Evolutionary conservation across 1,139 yeast genomes (phyloP), one percentile per base, ranked within the genome.

Genomic region (Pneumocystis canis): DNA sequence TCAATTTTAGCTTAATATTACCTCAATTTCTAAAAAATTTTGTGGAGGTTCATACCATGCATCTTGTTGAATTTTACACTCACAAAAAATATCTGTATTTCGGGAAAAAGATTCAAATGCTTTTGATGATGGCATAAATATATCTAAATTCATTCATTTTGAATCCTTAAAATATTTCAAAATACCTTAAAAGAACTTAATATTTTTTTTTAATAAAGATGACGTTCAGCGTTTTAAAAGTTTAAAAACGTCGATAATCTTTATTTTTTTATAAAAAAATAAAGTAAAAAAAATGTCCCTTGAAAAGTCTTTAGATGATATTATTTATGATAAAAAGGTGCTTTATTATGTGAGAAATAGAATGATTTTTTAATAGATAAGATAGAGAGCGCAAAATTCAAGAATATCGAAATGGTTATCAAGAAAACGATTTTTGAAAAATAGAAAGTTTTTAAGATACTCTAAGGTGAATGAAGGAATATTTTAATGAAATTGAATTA

Each of bases 1-100:
- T n/a, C n/a, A n/a, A n/a, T n/a, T n/a, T n/a, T n/a, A n/a, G n/a
- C n/a, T n/a, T n/a, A n/a, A n/a, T n/a, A n/a, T n/a, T 63, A 83
- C 95, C 73, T 90, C 97, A 56, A 94, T 84, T 74, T 92, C 98
- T 59, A 92, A 79, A 71, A 89, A 89, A 74, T 89, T 89, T 73
- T 92, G 98, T 0, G 97, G 97, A 69, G 54, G 54, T 11, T 47
- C 54, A 25, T 47, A 47, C 31, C 54, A 47, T 9, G 54, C 31
- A 47, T 47, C n/a, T 25, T 47, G 54, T 11, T 47, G 54, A 3
- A 25, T 31, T 47, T 47, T 47, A 14, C 30, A 28, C n/a, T 47
- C 54, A 5, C 20, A 20, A 47, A 47, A 47, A 47, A 47, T 3
- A 25, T 47, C 31, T 14, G 16, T 3, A 47, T 47, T 47, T 25